phyloP scores from a whole-genome alignment of 2,329 filamentous ascomycete genomes.

The Pyricularia sp. region DNA sequence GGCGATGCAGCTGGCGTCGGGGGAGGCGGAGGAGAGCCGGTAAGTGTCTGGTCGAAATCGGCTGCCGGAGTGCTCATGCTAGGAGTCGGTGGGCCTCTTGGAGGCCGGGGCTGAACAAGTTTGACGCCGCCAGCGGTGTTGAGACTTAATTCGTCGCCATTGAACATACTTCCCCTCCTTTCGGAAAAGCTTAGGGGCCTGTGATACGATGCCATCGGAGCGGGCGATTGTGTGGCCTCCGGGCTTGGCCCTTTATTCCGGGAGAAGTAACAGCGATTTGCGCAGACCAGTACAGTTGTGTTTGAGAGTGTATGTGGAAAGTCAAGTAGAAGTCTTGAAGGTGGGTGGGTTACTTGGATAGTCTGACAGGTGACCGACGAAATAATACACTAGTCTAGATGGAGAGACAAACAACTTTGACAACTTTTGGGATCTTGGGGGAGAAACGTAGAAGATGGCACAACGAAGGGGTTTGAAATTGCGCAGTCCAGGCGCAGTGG shows the following conservation, averaged over 20 bases:
- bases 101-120: constrained; percentile 31
- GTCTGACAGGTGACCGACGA: not conserved
- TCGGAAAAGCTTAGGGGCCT: constrained; percentile 48
- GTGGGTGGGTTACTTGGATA: not conserved
- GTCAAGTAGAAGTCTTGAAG: not conserved
- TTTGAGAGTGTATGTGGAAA: not conserved
- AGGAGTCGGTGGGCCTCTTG: constrained; percentile 50
- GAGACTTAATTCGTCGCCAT: constrained; percentile 42
- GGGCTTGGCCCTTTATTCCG: not conserved
- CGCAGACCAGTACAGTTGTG: not conserved
- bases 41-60: constrained; percentile 49
- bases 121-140: constrained; percentile 34
- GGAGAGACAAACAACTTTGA: not conserved
- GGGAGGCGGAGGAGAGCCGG: constrained; percentile 48
- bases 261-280: not conserved
- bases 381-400: not conserved
- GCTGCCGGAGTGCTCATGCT: constrained; percentile 53
- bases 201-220: constrained; percentile 28
- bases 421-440: not conserved
- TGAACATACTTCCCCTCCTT: constrained; percentile 43
- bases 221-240: not conserved
- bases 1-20: constrained; percentile 54
- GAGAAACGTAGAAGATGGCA: not conserved
- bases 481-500: not conserved
- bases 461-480: not conserved